phyloP scores from a whole-genome alignment of 2,329 filamentous ascomycete genomes.

The Aspergillus spinulosporus region DNA sequence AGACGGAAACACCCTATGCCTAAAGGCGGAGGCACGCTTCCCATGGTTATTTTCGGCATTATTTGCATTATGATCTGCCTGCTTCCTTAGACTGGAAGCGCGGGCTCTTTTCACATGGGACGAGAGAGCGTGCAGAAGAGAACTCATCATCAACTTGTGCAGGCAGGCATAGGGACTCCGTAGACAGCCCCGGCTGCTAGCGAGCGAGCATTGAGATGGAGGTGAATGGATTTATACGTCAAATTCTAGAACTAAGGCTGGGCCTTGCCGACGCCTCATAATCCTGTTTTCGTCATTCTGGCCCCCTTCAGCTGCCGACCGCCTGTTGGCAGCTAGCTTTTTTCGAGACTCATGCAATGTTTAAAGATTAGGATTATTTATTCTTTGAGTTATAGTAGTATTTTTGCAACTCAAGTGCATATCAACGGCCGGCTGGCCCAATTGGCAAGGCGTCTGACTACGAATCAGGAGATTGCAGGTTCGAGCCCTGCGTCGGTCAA shows the following conservation, averaged over 20 bases:
- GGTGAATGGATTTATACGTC: background rate
- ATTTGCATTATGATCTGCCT: slow-evolving; percentile 25
- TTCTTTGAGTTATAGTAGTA: no score
- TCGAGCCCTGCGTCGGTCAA: slow-evolving; percentile 46
- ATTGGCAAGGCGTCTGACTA: slow-evolving; percentile 53
- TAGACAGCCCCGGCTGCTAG: background rate
- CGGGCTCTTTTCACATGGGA: slow-evolving; percentile 35
- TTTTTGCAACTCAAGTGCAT: no score
- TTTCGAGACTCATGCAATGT: no score
- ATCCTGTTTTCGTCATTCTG: slow-evolving; percentile 5
- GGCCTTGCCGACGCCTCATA: background rate
- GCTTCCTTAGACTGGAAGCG: slow-evolving; percentile 32
- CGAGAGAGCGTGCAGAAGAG: slow-evolving; percentile 33
- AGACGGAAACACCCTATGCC: slow-evolving; percentile 25
- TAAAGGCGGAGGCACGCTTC: slow-evolving; percentile 24
- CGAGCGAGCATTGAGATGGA: background rate
- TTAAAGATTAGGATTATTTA: no score
- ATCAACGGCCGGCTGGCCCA: slow-evolving; percentile 1
- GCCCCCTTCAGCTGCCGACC: background rate
- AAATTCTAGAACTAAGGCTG: background rate
- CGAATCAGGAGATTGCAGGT: slow-evolving; percentile 55
- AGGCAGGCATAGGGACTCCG: background rate
- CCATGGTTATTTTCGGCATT: background rate
- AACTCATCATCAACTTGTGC: slow-evolving; percentile 33
- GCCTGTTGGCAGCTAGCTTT: background rate